Evolutionary conservation across 176 grass and related monocot genomes (phyloP).

Genomic region (Cenchrus fungigraminus): DNA sequence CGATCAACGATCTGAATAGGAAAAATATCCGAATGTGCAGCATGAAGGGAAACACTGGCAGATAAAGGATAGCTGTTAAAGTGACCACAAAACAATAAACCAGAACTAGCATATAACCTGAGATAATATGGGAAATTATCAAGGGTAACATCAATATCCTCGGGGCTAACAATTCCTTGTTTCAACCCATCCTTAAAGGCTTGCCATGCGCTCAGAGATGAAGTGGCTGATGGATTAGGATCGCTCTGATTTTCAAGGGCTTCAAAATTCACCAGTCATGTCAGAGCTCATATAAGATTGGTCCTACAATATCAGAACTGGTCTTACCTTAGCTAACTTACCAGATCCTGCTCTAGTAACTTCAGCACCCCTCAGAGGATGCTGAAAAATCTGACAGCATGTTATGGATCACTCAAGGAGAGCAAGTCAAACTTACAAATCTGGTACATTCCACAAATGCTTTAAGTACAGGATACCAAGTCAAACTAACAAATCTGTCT

Average conservation of each 20-base stretch:
- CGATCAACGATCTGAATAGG: no score
- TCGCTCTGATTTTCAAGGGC: no score
- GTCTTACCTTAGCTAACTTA: no score
- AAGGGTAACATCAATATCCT: slow-evolving; percentile 73
- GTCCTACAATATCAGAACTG: no score
- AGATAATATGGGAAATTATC: slow-evolving; percentile 81
- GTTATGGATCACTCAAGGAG: slow-evolving; percentile 30
- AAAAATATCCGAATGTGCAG: no score
- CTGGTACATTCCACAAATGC: neutral
- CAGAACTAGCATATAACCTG: slow-evolving; percentile 53
- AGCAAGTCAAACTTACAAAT: slow-evolving; percentile 33
- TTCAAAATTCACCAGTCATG: no score
- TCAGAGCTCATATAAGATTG: no score
- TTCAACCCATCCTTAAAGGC: slow-evolving; percentile 54
- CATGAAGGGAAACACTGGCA: no score
- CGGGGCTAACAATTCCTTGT: slow-evolving; percentile 60
- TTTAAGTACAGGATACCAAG: neutral
- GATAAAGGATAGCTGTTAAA: slow-evolving; percentile 9
- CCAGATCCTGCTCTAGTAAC: neutral
- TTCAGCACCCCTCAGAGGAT: slow-evolving; percentile 49
- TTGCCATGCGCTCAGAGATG: slow-evolving; percentile 26
- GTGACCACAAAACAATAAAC: neutral
- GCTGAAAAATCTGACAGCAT: slow-evolving; percentile 70
- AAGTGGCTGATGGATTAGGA: no score
- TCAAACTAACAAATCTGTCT: no score